Base-by-base conservation (phyloP, 176 grass and related monocot genomes). In the Oryza meridionalis region DNA sequence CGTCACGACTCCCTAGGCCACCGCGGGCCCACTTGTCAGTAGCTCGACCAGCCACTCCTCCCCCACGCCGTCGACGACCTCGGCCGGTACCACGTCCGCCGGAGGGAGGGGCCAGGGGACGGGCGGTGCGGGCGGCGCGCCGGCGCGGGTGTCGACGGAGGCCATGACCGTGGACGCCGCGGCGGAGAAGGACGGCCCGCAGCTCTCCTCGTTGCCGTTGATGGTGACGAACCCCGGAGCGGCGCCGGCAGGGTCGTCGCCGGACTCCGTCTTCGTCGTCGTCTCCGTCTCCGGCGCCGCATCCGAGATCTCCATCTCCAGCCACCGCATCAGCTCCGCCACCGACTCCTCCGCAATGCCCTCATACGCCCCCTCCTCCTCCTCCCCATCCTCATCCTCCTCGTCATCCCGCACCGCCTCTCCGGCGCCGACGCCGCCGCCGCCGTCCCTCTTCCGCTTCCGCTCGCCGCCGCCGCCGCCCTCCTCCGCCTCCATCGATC, bases 121-220 rank as follows among this genome's bases (percentile, higher is more conserved):
- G 51, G 84, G 76, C 11, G 86, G 74, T 19, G 84, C 85, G 0
- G 88, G 67, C 16, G 79, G 92, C 2, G 29, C 78, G 3, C 68
- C 88, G 11, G 65, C 72, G 11, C 90, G 81, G 7, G 88, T 93
- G 90, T 97, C 95, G 25, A 94, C 79, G n/a, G 90, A 91, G 44
- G 92, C 95, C 95, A 97, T 97, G 5, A 97, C 87, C 4, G 87
- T 93, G 15, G 88, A 90, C 38, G 90, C 75, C 9, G 92, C 84
- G 63, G 80, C 79, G 21, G 95, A 94, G 92, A 97, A 94, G 77
- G 95, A 97, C 46, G 95, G 91, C 17, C 95, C 92, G 65, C 95
- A 97, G 67, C 84, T 97, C 90, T 97, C 92, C 88, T 94, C 92
- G 88, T 94, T 90, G 64, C 88, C 92, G 73, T 91, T 94, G 76